Percentiles rank a stretch among this genome's conserved stretches.
phyloP scores from a whole-genome alignment of 2,329 filamentous ascomycete genomes.

The Clonostachys sp. region DNA sequence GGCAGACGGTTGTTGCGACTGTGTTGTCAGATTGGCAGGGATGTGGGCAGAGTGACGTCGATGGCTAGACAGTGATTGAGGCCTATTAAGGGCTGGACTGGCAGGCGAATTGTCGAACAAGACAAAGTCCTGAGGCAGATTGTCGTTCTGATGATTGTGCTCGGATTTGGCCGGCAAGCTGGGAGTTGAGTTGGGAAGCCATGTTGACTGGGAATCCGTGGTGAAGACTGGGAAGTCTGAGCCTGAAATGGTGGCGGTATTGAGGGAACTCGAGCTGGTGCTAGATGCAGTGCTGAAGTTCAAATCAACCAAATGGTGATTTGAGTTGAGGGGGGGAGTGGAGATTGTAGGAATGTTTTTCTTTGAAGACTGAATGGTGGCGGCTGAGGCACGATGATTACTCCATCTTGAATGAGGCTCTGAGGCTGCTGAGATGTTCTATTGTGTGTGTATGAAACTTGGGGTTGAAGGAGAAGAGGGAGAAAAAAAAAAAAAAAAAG shows the following conservation, averaged over 20 bases:
- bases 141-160: slow-evolving; percentile 48
- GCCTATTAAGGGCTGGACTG: slow-evolving; percentile 7
- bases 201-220: slow-evolving; percentile 79
- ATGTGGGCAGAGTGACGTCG: slow-evolving; percentile 37
- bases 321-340: slow-evolving; percentile 25
- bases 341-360: slow-evolving; percentile 40
- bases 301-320: slow-evolving; percentile 61
- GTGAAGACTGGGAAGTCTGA: slow-evolving; percentile 73
- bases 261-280: slow-evolving; percentile 53
- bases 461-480: slow-evolving; percentile 26
- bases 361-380: slow-evolving; percentile 44
- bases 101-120: slow-evolving; percentile 54
- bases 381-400: slow-evolving; percentile 40
- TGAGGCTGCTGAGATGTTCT: slow-evolving; percentile 23
- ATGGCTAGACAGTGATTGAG: slow-evolving; percentile 32
- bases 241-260: slow-evolving; percentile 54
- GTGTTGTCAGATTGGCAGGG: slow-evolving; percentile 29
- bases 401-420: slow-evolving; percentile 52
- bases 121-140: slow-evolving; percentile 66
- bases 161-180: slow-evolving; percentile 60
- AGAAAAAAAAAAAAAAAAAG: slow-evolving; percentile 20
- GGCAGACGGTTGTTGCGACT: slow-evolving; percentile 29
- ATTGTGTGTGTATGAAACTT: slow-evolving; percentile 20
- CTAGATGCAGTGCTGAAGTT: slow-evolving; percentile 56
- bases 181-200: slow-evolving; percentile 67